These are phyloP conservation scores for Exophiala xenobiotica DNA, from an alignment of 2,329 filamentous ascomycete genomes.

Conservation along the genomic window DNA sequence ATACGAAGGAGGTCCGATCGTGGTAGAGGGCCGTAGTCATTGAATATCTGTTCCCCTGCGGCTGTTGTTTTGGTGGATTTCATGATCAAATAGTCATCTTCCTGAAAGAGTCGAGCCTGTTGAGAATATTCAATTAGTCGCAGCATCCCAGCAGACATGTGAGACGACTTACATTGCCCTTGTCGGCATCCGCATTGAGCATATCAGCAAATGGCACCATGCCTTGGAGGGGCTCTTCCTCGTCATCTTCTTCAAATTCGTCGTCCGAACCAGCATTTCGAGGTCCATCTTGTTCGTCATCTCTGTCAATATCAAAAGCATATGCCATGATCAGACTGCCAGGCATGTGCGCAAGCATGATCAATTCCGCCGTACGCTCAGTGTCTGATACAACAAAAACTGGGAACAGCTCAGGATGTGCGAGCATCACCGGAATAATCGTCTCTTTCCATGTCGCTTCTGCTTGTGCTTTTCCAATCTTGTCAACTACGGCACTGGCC, in stretches of 20 bases:
- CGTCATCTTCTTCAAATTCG: conserved; percentile 30
- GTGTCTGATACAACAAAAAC: conserved; percentile 34
- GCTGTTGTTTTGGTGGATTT: conserved; percentile 67
- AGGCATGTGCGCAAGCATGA: conserved; percentile 70
- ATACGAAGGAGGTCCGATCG: conserved; percentile 78
- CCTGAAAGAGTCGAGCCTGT: conserved; percentile 59
- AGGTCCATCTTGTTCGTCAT: conserved; percentile 16
- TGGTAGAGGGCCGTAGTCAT: conserved; percentile 84
- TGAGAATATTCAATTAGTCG: conserved; percentile 32
- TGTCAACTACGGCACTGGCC: conserved; percentile 71
- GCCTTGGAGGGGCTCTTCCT: conserved; percentile 61
- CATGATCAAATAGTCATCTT: conserved; percentile 64
- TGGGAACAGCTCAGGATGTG: conserved; percentile 44
- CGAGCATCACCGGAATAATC: conserved; percentile 53
- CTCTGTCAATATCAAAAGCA: conserved; percentile 70
- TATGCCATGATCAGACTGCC: conserved; percentile 90
- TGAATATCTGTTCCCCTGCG: conserved; percentile 74
- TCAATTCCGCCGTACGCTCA: conserved; percentile 40
- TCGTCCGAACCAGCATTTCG: conserved; percentile 8
- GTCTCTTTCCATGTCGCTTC: conserved; percentile 65
- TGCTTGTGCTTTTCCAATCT: conserved; percentile 72
- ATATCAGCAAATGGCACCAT: conserved; percentile 81
- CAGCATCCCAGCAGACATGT: not conserved
- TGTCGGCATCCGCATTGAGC: conserved; percentile 79
- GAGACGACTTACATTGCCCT: conserved; percentile 64